phyloP scores from a whole-genome alignment of 2,329 filamentous ascomycete species.

The Mariannaea elegans region DNA sequence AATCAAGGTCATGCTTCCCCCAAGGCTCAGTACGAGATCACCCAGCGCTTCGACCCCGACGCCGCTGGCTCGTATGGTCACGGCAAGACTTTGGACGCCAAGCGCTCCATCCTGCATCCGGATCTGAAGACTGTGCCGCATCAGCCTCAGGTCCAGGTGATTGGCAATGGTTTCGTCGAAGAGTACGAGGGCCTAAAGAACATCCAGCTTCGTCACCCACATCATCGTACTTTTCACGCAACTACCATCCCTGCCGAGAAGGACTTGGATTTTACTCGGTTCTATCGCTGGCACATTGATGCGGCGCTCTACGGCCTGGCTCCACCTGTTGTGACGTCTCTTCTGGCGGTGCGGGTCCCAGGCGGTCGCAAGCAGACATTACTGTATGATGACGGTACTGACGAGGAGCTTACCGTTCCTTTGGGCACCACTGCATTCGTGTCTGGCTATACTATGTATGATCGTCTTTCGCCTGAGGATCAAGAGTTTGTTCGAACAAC shows the following conservation, averaged over 20 bases:
- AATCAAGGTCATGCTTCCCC: constrained; percentile 70
- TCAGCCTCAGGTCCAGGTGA: constrained; percentile 79
- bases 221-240: constrained; percentile 80
- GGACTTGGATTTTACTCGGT: constrained; percentile 61
- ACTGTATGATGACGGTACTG: constrained; percentile 76
- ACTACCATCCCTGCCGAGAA: constrained; percentile 64
- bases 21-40: constrained; percentile 77
- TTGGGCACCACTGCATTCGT: constrained; percentile 82
- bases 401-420: constrained; percentile 72
- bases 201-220: constrained; percentile 76
- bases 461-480: constrained; percentile 70
- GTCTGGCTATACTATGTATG: constrained; percentile 75
- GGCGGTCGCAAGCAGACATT: constrained; percentile 71
- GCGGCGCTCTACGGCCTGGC: constrained; percentile 79
- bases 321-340: constrained; percentile 76
- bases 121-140: constrained; percentile 84
- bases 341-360: constrained; percentile 79
- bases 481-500: constrained; percentile 73
- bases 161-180: constrained; percentile 76
- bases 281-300: constrained; percentile 85
- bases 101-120: constrained; percentile 74
- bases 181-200: constrained; percentile 77
- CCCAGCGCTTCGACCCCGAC: constrained; percentile 75
- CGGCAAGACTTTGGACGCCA: constrained; percentile 75
- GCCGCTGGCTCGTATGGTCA: constrained; percentile 75